Evolutionary conservation across 2,329 filamentous ascomycete genomes (phyloP).

Genomic region (Rutstroemia sp.): DNA sequence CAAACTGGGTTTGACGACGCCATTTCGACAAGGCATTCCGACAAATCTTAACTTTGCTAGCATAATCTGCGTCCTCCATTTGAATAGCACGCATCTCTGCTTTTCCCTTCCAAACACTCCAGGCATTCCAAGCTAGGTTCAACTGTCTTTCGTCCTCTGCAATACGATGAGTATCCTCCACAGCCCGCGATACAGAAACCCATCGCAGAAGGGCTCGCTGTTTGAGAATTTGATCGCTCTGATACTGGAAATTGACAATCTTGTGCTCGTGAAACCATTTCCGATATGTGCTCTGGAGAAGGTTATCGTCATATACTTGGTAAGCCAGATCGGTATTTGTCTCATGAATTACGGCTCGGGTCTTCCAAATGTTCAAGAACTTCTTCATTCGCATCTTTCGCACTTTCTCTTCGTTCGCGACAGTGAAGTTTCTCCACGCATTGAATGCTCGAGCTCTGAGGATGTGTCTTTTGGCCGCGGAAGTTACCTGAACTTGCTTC

Average conservation of each 20-base stretch:
- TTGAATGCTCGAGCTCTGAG: conserved; percentile 62
- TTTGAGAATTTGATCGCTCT: conserved; percentile 15
- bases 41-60: conserved; percentile 10
- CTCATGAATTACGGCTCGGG: not conserved
- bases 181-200: conserved; percentile 15
- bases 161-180: conserved; percentile 14
- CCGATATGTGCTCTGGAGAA: conserved; percentile 25
- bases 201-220: conserved; percentile 19
- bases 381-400: conserved; percentile 44
- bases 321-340: conserved; percentile 23
- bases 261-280: conserved; percentile 32
- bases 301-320: conserved; percentile 26
- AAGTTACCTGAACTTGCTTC: conserved; percentile 59
- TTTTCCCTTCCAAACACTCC: conserved; percentile 19
- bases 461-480: conserved; percentile 62
- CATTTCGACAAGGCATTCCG: conserved; percentile 20
- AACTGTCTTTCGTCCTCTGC: conserved; percentile 18
- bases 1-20: conserved; percentile 20
- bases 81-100: conserved; percentile 11
- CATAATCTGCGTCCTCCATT: conserved; percentile 12
- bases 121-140: conserved; percentile 15
- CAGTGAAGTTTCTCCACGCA: conserved; percentile 59
- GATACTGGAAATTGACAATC: conserved; percentile 16
- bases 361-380: conserved; percentile 44
- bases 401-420: conserved; percentile 34